Percentiles rank a stretch among this genome's conserved stretches.
Evolutionary conservation across 2,329 filamentous ascomycete genomes (phyloP).

Genomic region (Botrytis galanthina): DNA sequence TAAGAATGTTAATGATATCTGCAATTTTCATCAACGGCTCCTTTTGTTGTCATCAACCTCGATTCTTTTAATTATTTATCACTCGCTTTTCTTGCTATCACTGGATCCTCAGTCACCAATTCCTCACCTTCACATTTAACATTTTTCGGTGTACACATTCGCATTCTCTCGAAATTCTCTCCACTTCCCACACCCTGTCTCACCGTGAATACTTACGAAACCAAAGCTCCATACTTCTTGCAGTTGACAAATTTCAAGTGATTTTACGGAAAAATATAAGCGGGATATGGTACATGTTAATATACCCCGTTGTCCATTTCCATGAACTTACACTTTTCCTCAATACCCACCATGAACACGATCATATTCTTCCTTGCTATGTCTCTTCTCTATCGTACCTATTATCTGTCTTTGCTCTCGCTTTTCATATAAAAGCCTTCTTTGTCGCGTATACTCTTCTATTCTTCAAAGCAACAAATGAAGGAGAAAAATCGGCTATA

Average conservation of each 20-base stretch:
- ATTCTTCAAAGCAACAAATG: no score
- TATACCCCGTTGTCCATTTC: background rate
- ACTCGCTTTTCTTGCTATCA: background rate
- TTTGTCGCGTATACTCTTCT: no score
- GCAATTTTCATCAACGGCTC: background rate
- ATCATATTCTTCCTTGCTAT: no score
- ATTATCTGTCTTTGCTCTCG: no score
- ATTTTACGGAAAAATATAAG: background rate
- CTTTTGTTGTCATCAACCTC: background rate
- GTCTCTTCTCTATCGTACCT: no score
- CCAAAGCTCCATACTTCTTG: background rate
- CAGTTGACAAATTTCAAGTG: background rate
- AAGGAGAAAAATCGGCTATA: no score
- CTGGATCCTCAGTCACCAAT: background rate
- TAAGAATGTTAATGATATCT: accelerated
- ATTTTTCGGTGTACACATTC: background rate
- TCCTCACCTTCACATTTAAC: accelerated
- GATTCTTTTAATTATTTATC: background rate
- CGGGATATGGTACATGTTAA: background rate
- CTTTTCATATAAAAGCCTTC: no score
- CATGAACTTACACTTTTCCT: no score
- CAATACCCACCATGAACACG: accelerated
- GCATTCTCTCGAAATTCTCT: background rate
- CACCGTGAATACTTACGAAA: accelerated
- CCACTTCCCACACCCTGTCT: background rate